These are phyloP conservation scores for Cardamine occulta DNA, from an alignment of 345 rosid genomes.

Conservation along the genomic window DNA sequence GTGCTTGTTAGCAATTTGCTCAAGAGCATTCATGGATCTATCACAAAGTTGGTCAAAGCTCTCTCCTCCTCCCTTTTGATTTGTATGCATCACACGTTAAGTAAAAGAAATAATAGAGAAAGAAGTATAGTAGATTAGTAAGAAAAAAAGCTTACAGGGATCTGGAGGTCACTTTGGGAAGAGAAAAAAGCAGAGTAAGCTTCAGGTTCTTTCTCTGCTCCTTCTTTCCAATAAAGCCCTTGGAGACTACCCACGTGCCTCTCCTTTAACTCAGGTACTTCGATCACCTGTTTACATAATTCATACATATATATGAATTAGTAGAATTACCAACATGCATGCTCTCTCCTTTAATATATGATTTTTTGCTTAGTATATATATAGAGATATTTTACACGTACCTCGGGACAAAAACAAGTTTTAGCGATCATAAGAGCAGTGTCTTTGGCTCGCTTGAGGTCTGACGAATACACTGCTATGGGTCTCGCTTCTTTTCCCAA, in stretches of 20 bases:
- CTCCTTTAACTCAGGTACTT: slow-evolving; percentile 43
- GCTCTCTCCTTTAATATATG: neutral
- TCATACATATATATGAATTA: neutral
- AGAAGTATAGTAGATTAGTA: neutral
- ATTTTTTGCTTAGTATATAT: neutral
- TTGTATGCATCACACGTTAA: neutral
- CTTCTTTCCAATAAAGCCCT: slow-evolving; percentile 46
- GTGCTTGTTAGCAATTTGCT: slow-evolving; percentile 43
- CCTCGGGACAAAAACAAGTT: slow-evolving; percentile 37
- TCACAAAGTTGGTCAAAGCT: slow-evolving; percentile 49
- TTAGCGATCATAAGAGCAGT: slow-evolving; percentile 44
- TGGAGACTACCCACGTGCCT: slow-evolving; percentile 45
- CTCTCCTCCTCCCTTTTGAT: slow-evolving; percentile 46
- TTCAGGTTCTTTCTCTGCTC: slow-evolving; percentile 46
- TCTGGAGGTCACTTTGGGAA: slow-evolving; percentile 43
- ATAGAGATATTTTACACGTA: neutral
- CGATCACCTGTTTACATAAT: slow-evolving; percentile 32
- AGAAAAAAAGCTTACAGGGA: slow-evolving; percentile 28
- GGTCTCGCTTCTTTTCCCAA: slow-evolving; percentile 45
- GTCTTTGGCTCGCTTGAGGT: slow-evolving; percentile 46
- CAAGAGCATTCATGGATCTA: slow-evolving; percentile 45
- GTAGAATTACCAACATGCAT: too few relatives aligned
- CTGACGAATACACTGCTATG: slow-evolving; percentile 43
- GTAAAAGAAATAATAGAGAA: neutral
- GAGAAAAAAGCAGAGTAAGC: slow-evolving; percentile 47